Evolutionary conservation across 2,329 filamentous ascomycete genomes (phyloP).

Genomic region (Xylariaceae sp.): DNA sequence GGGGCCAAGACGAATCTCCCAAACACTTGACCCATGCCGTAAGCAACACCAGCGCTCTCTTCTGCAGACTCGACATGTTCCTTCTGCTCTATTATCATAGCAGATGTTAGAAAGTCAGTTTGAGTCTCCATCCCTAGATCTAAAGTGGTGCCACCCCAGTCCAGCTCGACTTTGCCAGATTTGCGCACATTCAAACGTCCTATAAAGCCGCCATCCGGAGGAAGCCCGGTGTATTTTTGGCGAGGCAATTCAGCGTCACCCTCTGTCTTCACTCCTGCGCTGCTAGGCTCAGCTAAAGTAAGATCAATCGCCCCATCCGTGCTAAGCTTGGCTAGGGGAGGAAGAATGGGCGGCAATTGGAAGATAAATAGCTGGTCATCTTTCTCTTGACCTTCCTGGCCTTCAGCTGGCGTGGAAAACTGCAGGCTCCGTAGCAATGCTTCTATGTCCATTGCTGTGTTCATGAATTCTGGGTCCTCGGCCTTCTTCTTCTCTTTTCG

Average conservation of each 20-base stretch:
- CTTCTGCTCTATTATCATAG: constrained; percentile 56
- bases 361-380: constrained; percentile 61
- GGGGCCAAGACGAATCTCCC: constrained; percentile 59
- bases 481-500: constrained; percentile 29
- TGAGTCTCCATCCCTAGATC: constrained; percentile 50
- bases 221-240: constrained; percentile 36
- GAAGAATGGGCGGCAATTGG: constrained; percentile 60
- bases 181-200: constrained; percentile 58
- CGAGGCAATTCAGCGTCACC: constrained; percentile 20
- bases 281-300: constrained; percentile 9
- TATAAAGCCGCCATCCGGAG: constrained; percentile 53
- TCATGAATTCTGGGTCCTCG: constrained; percentile 28
- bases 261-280: constrained; percentile 27
- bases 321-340: constrained; percentile 42
- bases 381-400: constrained; percentile 22
- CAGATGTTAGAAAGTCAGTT: constrained; percentile 53
- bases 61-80: constrained; percentile 45
- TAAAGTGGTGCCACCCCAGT: constrained; percentile 57
- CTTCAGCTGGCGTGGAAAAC: constrained; percentile 25
- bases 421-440: constrained; percentile 32
- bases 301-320: constrained; percentile 24
- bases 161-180: constrained; percentile 59
- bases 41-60: constrained; percentile 44
- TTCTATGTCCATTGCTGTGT: constrained; percentile 25
- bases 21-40: constrained; percentile 61